A percentile compares a stretch with the other conserved stretches of the same genome.
Conservation (phyloP, 1,139 yeast genomes). For the Blastobotrys proliferans region DNA sequence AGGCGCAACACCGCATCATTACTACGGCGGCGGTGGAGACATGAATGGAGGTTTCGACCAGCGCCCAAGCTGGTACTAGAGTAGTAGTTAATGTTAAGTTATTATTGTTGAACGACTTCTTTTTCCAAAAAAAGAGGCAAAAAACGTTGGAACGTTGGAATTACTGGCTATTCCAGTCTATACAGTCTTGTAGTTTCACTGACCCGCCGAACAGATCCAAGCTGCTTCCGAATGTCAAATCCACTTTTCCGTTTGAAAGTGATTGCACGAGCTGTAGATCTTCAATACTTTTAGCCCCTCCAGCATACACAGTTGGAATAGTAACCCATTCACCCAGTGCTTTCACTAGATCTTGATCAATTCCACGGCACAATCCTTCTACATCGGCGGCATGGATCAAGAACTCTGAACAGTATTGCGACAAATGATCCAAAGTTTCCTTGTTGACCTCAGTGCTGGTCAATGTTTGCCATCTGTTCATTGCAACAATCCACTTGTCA, state of each 20-base stretch:
- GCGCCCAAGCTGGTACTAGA: background rate
- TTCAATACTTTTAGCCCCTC: constrained; percentile 76
- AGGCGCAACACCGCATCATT: constrained; percentile 8
- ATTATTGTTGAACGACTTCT: no score
- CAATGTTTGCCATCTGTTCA: constrained; percentile 94
- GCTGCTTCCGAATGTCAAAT: constrained; percentile 88
- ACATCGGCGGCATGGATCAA: constrained; percentile 97
- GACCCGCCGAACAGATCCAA: constrained; percentile 83
- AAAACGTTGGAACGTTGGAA: background rate
- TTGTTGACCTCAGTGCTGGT: constrained; percentile 57
- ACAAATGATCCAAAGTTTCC: constrained; percentile 51
- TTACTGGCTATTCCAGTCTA: constrained; percentile 55
- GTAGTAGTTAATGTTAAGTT: background rate
- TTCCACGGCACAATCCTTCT: constrained; percentile 91
- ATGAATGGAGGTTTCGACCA: background rate
- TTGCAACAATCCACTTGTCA: constrained; percentile 82
- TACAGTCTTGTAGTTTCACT: constrained; percentile 71
- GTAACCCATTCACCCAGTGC: constrained; percentile 77
- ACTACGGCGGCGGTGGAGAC: background rate
- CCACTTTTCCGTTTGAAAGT: constrained; percentile 78
- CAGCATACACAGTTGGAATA: constrained; percentile 86
- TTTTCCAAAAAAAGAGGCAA: no score
- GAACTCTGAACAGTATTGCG: constrained; percentile 75
- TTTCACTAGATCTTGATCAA: constrained; percentile 70
- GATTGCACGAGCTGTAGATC: constrained; percentile 64